phyloP scores from a whole-genome alignment of 1,284 basidiomycete species.

The Psilocybe mexicana region DNA sequence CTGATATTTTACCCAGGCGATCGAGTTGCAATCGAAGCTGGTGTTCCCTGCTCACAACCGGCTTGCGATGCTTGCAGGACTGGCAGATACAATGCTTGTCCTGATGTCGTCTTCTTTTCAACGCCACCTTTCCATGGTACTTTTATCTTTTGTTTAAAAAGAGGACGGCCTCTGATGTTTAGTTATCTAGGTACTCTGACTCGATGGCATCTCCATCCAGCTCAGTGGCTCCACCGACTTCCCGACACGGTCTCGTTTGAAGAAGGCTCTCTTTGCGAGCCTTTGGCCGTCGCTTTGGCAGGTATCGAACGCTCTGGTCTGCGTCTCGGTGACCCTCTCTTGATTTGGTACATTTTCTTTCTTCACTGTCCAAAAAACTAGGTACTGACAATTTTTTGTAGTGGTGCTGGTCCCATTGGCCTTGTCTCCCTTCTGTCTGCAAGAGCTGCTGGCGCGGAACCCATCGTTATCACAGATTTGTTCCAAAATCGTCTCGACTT shows the following conservation, averaged over 20 bases:
- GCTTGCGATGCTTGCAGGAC: constrained; percentile 58
- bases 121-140: constrained; percentile 64
- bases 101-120: constrained; percentile 65
- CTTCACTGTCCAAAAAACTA: background rate
- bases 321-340: constrained; percentile 57
- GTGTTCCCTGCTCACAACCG: constrained; percentile 61
- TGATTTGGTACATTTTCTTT: constrained; percentile 48
- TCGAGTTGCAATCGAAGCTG: constrained; percentile 65
- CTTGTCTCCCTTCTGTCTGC: constrained; percentile 79
- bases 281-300: constrained; percentile 61
- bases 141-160: background rate
- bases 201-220: constrained; percentile 63
- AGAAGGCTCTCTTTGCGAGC: constrained; percentile 65
- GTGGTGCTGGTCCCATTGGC: constrained; percentile 85
- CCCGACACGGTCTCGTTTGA: constrained; percentile 61
- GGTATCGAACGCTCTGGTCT: constrained; percentile 62
- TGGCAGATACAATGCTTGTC: constrained; percentile 63
- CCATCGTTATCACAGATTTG: constrained; percentile 80
- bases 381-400: constrained; percentile 23
- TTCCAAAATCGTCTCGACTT: constrained; percentile 80
- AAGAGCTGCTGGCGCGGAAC: constrained; percentile 76
- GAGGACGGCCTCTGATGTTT: background rate
- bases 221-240: constrained; percentile 62
- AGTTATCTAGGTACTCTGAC: constrained; percentile 51
- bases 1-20: constrained; percentile 41